phyloP scores from a whole-genome alignment of 2,329 filamentous ascomycete genomes.

The Beauveria pseudobassiana region DNA sequence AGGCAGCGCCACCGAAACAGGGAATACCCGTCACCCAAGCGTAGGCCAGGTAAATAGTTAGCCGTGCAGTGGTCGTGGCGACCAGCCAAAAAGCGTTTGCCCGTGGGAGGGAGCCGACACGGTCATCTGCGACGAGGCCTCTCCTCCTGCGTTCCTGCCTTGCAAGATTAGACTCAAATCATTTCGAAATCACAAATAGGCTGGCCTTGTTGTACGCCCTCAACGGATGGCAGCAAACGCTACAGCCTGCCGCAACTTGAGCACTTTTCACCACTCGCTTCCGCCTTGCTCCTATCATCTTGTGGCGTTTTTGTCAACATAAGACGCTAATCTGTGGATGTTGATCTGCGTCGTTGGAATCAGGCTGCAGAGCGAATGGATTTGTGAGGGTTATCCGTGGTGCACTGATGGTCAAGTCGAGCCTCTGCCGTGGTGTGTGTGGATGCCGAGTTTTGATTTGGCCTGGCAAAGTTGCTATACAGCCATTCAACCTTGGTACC shows the following conservation, averaged over 20 bases:
- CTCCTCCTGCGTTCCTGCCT: too few species aligned
- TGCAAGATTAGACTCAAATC: too few species aligned
- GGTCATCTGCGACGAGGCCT: not conserved
- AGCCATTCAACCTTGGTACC: not conserved
- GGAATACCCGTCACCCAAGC: not conserved
- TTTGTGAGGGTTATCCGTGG: not conserved
- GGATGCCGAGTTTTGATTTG: not conserved
- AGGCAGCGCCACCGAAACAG: not conserved
- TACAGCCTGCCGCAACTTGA: not conserved
- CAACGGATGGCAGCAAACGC: not conserved
- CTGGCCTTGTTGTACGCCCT: too few species aligned
- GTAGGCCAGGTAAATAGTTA: not conserved
- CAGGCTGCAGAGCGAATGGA: not conserved
- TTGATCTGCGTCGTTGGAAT: not conserved
- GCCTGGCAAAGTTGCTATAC: not conserved
- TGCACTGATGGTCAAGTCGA: not conserved
- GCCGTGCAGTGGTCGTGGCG: not conserved
- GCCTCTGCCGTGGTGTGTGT: constrained; percentile 1
- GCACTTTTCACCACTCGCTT: not conserved
- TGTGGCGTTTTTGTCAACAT: constrained; percentile 2
- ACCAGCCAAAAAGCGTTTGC: not conserved
- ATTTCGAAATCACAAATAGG: too few species aligned
- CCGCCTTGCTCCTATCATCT: not conserved
- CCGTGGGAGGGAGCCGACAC: not conserved
- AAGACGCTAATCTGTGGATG: not conserved